phyloP scores from a whole-genome alignment of 257 asterid species.

The Coffea canephora region DNA sequence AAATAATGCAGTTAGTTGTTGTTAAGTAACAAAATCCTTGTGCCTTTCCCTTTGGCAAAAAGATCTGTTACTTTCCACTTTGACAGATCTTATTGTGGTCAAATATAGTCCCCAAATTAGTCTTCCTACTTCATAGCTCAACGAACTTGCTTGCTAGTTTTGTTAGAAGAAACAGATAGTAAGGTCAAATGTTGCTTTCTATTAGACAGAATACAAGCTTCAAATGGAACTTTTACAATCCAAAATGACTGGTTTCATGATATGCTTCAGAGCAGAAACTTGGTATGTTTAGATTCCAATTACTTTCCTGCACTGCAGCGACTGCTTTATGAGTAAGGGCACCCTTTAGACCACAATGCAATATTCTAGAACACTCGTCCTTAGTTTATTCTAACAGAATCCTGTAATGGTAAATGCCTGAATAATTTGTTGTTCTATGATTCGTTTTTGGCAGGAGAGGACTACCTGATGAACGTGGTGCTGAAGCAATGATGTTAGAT shows the following conservation, averaged over 20 bases:
- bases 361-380: background rate
- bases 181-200: background rate
- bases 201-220: background rate
- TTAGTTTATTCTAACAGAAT: no score
- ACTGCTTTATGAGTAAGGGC: background rate
- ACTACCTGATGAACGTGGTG: slow-evolving; percentile 57
- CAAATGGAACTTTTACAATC: background rate
- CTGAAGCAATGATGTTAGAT: slow-evolving; percentile 71
- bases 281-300: background rate
- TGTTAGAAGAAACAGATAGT: background rate
- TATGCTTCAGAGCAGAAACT: background rate
- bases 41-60: no score
- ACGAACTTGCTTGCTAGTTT: background rate
- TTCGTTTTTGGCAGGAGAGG: slow-evolving; percentile 64
- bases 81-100: background rate
- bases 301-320: background rate
- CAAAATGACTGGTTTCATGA: background rate
- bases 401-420: background rate
- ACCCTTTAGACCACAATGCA: background rate
- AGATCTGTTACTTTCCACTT: no score
- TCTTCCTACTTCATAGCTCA: background rate
- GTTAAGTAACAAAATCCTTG: no score
- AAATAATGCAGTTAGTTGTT: no score
- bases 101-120: background rate
- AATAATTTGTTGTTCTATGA: background rate